These are phyloP conservation scores for Neofusicoccum sp. DNA, from an alignment of 2,329 filamentous ascomycete species.

Conservation along the genomic window DNA sequence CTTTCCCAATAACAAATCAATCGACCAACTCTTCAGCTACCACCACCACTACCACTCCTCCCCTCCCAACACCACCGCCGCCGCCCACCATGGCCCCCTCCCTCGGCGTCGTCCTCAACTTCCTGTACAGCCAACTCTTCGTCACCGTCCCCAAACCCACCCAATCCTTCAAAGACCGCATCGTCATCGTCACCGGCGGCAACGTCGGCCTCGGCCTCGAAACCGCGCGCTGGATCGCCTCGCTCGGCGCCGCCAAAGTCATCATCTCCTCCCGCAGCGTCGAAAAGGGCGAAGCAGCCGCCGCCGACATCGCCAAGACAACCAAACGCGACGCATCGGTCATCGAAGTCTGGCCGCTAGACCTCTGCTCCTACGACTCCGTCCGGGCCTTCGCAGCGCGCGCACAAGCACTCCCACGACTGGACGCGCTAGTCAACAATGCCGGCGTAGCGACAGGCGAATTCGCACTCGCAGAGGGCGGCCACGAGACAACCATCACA, in stretches of 20 bases:
- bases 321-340: slow-evolving; percentile 34
- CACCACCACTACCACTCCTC: too few species aligned
- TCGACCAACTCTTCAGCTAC: too few species aligned
- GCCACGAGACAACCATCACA: slow-evolving; percentile 38
- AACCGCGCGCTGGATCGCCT: slow-evolving; percentile 47
- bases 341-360: slow-evolving; percentile 51
- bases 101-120: slow-evolving; percentile 22
- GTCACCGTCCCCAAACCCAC: slow-evolving; percentile 37
- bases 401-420: slow-evolving; percentile 28
- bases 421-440: slow-evolving; percentile 45
- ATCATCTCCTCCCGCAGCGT: slow-evolving; percentile 50
- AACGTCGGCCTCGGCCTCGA: slow-evolving; percentile 53
- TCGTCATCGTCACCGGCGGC: slow-evolving; percentile 52
- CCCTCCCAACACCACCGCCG: not conserved
- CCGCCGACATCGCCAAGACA: slow-evolving; percentile 41
- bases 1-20: too few species aligned
- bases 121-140: slow-evolving; percentile 47
- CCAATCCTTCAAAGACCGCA: slow-evolving; percentile 36
- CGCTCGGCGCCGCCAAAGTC: slow-evolving; percentile 44
- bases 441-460: slow-evolving; percentile 37
- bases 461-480: slow-evolving; percentile 31
- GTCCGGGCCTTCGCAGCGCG: slow-evolving; percentile 39
- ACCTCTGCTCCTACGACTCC: slow-evolving; percentile 40
- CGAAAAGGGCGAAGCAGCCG: slow-evolving; percentile 50
- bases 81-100: not conserved